These are phyloP conservation scores for Picea glauca DNA, from an alignment of 75 land plant species.

Conservation along the genomic window DNA sequence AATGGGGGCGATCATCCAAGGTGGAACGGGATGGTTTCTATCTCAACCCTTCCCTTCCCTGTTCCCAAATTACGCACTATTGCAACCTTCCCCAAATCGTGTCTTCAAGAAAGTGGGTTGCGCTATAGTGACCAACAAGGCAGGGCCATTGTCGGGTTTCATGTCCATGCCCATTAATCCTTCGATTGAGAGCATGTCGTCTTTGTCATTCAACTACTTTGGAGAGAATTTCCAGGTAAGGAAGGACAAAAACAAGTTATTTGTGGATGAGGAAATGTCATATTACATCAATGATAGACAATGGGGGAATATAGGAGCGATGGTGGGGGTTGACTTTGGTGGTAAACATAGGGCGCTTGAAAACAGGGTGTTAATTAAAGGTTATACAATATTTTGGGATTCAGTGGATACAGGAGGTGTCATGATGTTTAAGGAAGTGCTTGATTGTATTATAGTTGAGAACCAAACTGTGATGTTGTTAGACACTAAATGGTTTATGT, in stretches of 20 bases:
- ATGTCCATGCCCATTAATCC: not conserved
- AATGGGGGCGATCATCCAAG: not conserved
- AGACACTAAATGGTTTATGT: not conserved
- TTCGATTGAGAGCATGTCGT: not conserved
- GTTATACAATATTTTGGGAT: not conserved
- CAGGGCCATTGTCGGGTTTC: not conserved
- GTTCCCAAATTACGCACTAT: not conserved
- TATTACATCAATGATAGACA: not conserved
- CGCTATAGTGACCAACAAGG: not conserved
- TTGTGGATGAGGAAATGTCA: not conserved
- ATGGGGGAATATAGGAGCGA: not conserved
- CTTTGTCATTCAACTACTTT: not conserved
- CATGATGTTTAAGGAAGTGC: not conserved
- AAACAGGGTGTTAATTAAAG: not conserved
- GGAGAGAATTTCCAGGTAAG: not conserved
- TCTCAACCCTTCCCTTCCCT: not conserved
- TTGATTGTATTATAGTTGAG: not conserved
- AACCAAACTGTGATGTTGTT: not conserved
- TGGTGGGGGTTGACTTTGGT: no score
- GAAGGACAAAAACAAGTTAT: not conserved
- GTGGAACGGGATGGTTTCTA: not conserved
- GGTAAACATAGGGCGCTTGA: no score
- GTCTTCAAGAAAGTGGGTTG: not conserved
- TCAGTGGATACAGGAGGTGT: not conserved
- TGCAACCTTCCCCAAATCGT: not conserved